Evolutionary conservation across 352 stramenopile species (phyloP), one percentile per base, ranked within the genome.

Genomic region (Globisporangium cylindrosporum): DNA sequence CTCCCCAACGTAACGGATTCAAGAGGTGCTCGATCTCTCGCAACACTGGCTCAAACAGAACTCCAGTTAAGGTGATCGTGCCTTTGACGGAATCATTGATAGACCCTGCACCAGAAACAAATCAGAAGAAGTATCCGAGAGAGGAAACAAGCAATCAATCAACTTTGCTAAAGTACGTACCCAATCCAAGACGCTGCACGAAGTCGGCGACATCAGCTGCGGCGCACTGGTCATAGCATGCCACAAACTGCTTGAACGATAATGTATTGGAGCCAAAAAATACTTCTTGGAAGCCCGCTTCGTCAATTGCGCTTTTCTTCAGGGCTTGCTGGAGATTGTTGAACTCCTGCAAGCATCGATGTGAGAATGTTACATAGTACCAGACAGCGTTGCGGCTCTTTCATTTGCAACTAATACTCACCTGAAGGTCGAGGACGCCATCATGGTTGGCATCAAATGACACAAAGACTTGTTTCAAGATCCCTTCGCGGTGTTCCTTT

Each of bases 321-420:
- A 86, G 66, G 1, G 79, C 73, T 66, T 90, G 81, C 62, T 88
- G 81, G 25, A 89, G 86, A 3, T 62, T 55, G 38, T 92, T 92
- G 59, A 90, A 92, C 29, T 90, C 77, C 73, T 86, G n/a, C 41
- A 10, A 8, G 22, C 25, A 20, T 41, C 29, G 24, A 36, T 36
- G 14, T 49, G 4, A 49, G 41, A 10, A 49, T 22, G 14, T n/a
- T 49, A 15, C 18, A 5, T 29, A 48, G n/a, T 14, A 7, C 0
- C 25, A 53, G 3, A 36, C 1, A 62, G 0, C 15, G 5, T 49
- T 49, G 41, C 15, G 1, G 18, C 18, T 49, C 41, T 49, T 49
- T 10, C 6, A 10, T 22, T 32, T 20, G 15, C 4, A 12, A 1
- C 36, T 67, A 32, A 32, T 32, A 10, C 64, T 41, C 38, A 80